Evolutionary conservation across 345 rosid genomes (phyloP).

Genomic region (Pelargonium nanum): DNA sequence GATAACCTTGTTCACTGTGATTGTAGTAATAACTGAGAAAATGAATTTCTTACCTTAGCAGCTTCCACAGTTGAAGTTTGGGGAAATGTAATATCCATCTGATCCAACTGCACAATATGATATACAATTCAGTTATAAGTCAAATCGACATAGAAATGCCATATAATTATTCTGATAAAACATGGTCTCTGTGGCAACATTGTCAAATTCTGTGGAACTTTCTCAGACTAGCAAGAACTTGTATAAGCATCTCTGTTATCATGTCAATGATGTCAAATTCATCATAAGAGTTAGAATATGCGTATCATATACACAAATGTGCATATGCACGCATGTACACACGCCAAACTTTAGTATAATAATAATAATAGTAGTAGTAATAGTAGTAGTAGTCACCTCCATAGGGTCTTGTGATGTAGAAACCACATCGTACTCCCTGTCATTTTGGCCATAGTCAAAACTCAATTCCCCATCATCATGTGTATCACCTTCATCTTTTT

Average conservation of each 20-base stretch:
- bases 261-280: no score
- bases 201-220: neutral
- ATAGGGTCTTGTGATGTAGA: slow-evolving; percentile 34
- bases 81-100: slow-evolving; percentile 55
- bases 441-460: slow-evolving; percentile 57
- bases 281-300: neutral
- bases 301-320: neutral
- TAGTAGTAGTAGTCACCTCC: slow-evolving; percentile 41
- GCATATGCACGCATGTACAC: neutral
- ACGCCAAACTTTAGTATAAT: neutral
- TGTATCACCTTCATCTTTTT: slow-evolving; percentile 38
- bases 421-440: slow-evolving; percentile 33
- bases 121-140: slow-evolving; percentile 8
- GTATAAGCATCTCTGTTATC: no score
- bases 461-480: slow-evolving; percentile 72
- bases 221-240: no score
- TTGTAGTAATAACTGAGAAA: slow-evolving; percentile 1
- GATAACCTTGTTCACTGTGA: neutral
- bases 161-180: neutral
- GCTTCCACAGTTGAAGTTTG: slow-evolving; percentile 25
- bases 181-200: slow-evolving; percentile 2
- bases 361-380: neutral
- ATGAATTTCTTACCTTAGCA: slow-evolving; percentile 34
- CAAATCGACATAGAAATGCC: neutral
- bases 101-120: slow-evolving; percentile 53